Evolutionary conservation across 2,329 filamentous ascomycete genomes (phyloP).

Genomic region (Hansfordia pulvinata): DNA sequence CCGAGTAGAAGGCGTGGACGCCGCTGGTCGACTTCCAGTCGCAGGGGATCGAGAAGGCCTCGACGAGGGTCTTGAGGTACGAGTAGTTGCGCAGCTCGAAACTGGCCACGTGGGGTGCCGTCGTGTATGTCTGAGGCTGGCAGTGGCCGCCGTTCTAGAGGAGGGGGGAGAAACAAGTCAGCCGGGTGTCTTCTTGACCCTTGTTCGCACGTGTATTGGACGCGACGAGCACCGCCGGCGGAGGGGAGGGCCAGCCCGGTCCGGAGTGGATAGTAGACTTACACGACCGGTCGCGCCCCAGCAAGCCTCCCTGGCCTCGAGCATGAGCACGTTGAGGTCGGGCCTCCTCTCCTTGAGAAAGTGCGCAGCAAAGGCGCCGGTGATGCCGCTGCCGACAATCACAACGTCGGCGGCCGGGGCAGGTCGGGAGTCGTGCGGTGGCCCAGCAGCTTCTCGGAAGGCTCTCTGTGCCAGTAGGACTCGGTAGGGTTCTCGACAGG

Average conservation of each 20-base stretch:
- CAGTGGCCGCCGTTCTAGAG: constrained; percentile 57
- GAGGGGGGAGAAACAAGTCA: background rate
- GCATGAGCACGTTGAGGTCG: constrained; percentile 47
- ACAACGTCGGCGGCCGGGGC: constrained; percentile 53
- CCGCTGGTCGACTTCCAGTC: constrained; percentile 53
- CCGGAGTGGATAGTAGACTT: constrained; percentile 22
- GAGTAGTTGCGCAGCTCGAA: constrained; percentile 62
- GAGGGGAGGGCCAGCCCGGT: too few species aligned
- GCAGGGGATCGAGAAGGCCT: constrained; percentile 45
- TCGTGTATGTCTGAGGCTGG: constrained; percentile 54
- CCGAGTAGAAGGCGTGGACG: constrained; percentile 48
- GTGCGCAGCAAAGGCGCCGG: constrained; percentile 57
- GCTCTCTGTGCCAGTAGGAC: constrained; percentile 64
- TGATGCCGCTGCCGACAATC: constrained; percentile 64
- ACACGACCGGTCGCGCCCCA: constrained; percentile 76
- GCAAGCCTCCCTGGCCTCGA: constrained; percentile 69
- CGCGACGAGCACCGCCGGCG: too few species aligned
- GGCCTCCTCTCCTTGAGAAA: constrained; percentile 35
- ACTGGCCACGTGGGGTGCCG: constrained; percentile 43
- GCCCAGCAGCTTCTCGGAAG: constrained; percentile 48
- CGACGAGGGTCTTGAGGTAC: constrained; percentile 43
- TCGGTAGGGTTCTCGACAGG: constrained; percentile 45
- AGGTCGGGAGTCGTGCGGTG: constrained; percentile 53
- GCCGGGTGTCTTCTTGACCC: too few species aligned
- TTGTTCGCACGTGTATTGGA: too few species aligned